These are phyloP conservation scores for Rhizodiscina lignyota DNA, from an alignment of 495 filamentous ascomycete genomes.

Conservation along the genomic window DNA sequence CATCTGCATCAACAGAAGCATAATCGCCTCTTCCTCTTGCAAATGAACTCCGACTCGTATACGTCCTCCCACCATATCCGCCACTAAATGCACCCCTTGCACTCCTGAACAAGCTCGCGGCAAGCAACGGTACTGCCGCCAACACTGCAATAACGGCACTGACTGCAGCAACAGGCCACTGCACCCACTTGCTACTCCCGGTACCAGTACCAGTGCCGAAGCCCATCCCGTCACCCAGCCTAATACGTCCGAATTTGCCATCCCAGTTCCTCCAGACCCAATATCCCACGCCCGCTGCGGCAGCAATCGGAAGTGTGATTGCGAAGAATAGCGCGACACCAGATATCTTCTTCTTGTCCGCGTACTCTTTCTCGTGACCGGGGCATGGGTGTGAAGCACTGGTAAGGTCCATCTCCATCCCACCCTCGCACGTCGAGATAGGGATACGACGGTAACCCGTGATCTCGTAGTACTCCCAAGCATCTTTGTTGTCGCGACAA, in stretches of 20 bases:
- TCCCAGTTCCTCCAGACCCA: slow-evolving; percentile 77
- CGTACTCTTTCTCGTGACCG: slow-evolving; percentile 59
- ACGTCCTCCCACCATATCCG: slow-evolving; percentile 36
- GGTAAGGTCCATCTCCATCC: slow-evolving; percentile 49
- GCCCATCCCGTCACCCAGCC: slow-evolving; percentile 47
- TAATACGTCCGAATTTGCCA: slow-evolving; percentile 79
- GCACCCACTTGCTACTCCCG: slow-evolving; percentile 38
- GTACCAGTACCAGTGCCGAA: neutral
- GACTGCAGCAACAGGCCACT: slow-evolving; percentile 61
- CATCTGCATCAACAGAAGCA: slow-evolving; percentile 71
- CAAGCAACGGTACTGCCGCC: slow-evolving; percentile 56
- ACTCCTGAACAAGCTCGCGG: slow-evolving; percentile 48
- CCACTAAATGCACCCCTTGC: slow-evolving; percentile 24
- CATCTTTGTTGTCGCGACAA: slow-evolving; percentile 50
- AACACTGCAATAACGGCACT: slow-evolving; percentile 61
- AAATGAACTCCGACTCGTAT: slow-evolving; percentile 72
- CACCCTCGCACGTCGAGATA: slow-evolving; percentile 67
- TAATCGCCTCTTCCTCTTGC: slow-evolving; percentile 74
- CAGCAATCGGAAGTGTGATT: slow-evolving; percentile 51
- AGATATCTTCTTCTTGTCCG: slow-evolving; percentile 51
- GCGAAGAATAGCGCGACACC: slow-evolving; percentile 76
- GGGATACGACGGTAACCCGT: slow-evolving; percentile 88
- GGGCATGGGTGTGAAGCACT: slow-evolving; percentile 44
- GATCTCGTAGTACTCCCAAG: slow-evolving; percentile 57
- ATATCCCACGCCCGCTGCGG: slow-evolving; percentile 59